Evolutionary conservation across 768 basidiomycete genomes (phyloP).

Genomic region (Leucosporidium yakuticum): DNA sequence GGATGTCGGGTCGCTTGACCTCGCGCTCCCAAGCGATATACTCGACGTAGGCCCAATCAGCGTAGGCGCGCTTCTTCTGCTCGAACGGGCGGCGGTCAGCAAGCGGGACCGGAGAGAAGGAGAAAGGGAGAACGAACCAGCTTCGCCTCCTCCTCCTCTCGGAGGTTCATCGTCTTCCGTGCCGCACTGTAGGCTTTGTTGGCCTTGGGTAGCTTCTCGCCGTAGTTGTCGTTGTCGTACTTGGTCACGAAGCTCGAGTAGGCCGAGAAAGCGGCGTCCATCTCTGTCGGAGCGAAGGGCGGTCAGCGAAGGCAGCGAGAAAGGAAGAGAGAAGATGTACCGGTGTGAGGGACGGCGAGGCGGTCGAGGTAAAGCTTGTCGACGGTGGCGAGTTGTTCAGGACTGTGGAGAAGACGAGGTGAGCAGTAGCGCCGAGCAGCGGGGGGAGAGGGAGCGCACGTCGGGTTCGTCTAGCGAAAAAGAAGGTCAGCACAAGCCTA

Average conservation of each 20-base stretch:
- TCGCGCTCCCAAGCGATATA: conserved; percentile 40
- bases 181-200: conserved; percentile 56
- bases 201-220: conserved; percentile 64
- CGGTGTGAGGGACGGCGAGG: conserved; percentile 68
- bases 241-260: conserved; percentile 87
- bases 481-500: background rate
- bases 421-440: background rate
- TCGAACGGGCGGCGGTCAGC: background rate
- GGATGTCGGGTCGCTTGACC: conserved; percentile 34
- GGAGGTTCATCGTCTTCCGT: conserved; percentile 14
- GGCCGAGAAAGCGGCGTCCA: conserved; percentile 71
- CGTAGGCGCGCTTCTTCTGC: conserved; percentile 14
- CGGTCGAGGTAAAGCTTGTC: conserved; percentile 60
- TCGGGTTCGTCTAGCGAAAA: conserved; percentile 9
- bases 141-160: conserved; percentile 28
- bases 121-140: conserved; percentile 3
- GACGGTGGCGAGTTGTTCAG: conserved; percentile 50
- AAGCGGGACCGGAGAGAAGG: background rate
- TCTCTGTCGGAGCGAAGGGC: conserved; percentile 24
- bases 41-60: conserved; percentile 27
- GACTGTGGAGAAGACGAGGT: conserved; percentile 42
- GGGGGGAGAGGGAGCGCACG: conserved; percentile 6
- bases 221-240: conserved; percentile 71
- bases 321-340: conserved; percentile 45
- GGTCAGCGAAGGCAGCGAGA: background rate